Evolutionary conservation across 2,329 filamentous ascomycete genomes (phyloP), one percentile per base, ranked within the genome.

Genomic region (Colletotrichum cuscutae): DNA sequence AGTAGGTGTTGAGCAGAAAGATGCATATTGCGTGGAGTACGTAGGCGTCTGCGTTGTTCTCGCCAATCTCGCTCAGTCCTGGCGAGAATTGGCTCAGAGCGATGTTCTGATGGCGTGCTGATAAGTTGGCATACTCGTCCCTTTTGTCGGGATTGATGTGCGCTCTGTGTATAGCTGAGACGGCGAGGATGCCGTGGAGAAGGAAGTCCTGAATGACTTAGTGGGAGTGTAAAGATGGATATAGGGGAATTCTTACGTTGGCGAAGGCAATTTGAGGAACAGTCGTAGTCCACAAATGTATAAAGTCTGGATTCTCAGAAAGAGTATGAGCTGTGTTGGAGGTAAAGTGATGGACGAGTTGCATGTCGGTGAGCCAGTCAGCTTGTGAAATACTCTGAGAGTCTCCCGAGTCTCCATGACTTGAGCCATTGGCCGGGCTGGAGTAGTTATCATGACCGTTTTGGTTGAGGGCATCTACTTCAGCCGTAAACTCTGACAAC

Each of bases 21-120:
- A 76, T 76, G 54, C 70, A 68, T n/a, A 72, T 69, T 30, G 75
- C 75, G 26, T 76, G 73, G 6, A 76, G 66, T n/a, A 76, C 75
- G 42, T 74, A 76, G 15, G 75, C 74, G 30, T 76, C 75, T 56
- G 73, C 74, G 19, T 71, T 75, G 26, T 62, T 71, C n/a, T 76
- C 71, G 35, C 70, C 66, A 2, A 76, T 76, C 11, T 76, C 70
- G 65, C 54, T 58, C 19, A 76, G 56, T 2, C 68, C 70, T 2
- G 68, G 74, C 6, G 75, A 65, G 66, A 76, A 76, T 35, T 68
- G 57, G 37, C 66, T 59, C 4, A 76, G 49, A 15, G 75, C 70
- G n/a, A 74, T 59, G n/a, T 59, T 74, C 59, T 76, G 75, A 32
- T 76, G 74, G 11, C 71, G 67, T 7, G 73, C 56, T 4, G 75